A percentile compares a stretch with the other conserved stretches of the same genome.
phyloP scores from a whole-genome alignment of 768 basidiomycete genomes.

The Russula virescens region DNA sequence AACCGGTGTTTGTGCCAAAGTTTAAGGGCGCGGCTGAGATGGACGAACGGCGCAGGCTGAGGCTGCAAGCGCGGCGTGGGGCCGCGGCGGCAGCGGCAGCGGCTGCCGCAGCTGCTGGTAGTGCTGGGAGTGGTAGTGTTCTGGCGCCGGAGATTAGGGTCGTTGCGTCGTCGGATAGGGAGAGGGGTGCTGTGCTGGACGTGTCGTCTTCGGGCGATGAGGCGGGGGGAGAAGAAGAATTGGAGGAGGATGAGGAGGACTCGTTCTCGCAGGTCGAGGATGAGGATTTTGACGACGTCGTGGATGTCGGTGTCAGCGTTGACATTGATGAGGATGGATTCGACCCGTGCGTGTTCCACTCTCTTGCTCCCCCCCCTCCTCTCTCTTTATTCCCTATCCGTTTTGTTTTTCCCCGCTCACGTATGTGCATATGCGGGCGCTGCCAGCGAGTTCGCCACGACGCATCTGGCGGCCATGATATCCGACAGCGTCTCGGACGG shows the following conservation, averaged over 20 bases:
- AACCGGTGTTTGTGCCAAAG: constrained; percentile 61
- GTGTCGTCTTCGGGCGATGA: constrained; percentile 45
- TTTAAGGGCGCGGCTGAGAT: constrained; percentile 85
- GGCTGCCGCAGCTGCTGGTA: constrained; percentile 17
- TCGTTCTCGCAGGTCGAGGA: constrained; percentile 40
- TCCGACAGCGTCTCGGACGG: constrained; percentile 63
- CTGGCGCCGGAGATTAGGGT: constrained; percentile 32
- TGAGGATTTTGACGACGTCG: constrained; percentile 45
- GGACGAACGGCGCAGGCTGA: constrained; percentile 61
- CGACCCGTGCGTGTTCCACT: constrained; percentile 55
- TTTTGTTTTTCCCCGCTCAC: background rate
- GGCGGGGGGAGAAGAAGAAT: constrained; percentile 40
- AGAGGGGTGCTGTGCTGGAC: constrained; percentile 41
- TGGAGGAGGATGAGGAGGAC: constrained; percentile 40
- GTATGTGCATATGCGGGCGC: too few species aligned
- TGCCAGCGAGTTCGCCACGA: constrained; percentile 64
- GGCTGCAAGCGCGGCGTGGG: constrained; percentile 57
- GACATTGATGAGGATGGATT: constrained; percentile 66
- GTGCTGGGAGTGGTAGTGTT: background rate
- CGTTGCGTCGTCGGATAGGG: constrained; percentile 26
- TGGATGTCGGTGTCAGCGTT: constrained; percentile 43
- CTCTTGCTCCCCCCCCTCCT: too few species aligned
- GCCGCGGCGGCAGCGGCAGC: constrained; percentile 25
- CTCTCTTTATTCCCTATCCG: background rate
- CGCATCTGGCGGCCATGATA: constrained; percentile 41